Conservation (phyloP, 75 land plant genomes). For the Selaginella moellendorffii region DNA sequence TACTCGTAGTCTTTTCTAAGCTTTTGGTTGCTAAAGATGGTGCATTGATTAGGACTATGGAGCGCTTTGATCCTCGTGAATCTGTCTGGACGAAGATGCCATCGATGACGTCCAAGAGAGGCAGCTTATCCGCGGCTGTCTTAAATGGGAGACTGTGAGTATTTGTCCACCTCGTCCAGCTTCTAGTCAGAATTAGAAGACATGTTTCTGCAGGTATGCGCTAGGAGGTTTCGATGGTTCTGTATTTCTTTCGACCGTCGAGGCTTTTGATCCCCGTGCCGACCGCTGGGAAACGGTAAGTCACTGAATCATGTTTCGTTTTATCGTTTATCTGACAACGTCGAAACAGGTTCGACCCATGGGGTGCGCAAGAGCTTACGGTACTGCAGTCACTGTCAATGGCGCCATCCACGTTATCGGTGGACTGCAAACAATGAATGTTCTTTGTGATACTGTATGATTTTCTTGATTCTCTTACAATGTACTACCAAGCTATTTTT, state of each 20-base stretch:
- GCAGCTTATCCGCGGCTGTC: constrained; percentile 53
- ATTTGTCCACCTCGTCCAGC: neutral
- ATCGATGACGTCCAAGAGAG: constrained; percentile 50
- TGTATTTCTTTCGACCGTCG: constrained; percentile 42
- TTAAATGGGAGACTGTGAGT: constrained; percentile 61
- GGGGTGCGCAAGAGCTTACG: constrained; percentile 48
- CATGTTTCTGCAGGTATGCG: constrained; percentile 41
- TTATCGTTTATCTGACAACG: neutral
- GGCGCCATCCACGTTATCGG: constrained; percentile 44
- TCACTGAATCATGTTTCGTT: neutral
- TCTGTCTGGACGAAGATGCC: constrained; percentile 45
- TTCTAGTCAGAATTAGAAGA: too few species aligned
- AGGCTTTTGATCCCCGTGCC: constrained; percentile 61
- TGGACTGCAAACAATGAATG: constrained; percentile 24
- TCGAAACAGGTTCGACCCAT: constrained; percentile 5
- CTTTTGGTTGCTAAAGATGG: neutral
- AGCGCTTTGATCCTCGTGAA: constrained; percentile 80
- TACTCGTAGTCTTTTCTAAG: too few species aligned
- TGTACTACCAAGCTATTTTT: neutral
- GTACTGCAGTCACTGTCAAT: constrained; percentile 33
- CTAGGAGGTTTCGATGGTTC: constrained; percentile 77
- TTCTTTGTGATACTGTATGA: constrained; percentile 17
- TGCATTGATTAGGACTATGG: constrained; percentile 44
- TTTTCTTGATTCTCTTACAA: constrained; percentile 1
- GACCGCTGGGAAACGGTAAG: constrained; percentile 41